These are phyloP conservation scores for Gaertneriomyces sp. DNA, from an alignment of 192 early-diverging fungal species.

Conservation along the genomic window DNA sequence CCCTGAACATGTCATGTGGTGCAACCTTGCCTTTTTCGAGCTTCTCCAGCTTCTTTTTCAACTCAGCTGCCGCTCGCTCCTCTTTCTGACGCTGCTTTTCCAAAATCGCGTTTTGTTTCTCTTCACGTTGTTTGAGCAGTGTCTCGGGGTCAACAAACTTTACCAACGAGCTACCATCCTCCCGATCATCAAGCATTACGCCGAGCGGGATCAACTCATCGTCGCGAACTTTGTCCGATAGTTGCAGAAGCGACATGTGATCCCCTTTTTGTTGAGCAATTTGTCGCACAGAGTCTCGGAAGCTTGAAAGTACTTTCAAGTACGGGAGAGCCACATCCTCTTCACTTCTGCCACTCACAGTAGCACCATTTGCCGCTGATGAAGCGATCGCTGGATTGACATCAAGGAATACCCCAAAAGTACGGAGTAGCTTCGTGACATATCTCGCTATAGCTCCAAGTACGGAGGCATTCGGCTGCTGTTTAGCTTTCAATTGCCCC, in stretches of 20 bases:
- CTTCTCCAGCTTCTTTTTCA: conserved; percentile 61
- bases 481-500: conserved; percentile 51
- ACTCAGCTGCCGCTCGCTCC: conserved; percentile 39
- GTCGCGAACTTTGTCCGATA: conserved; percentile 88
- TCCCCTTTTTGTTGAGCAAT: conserved; percentile 60
- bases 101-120: conserved; percentile 55
- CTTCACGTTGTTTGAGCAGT: conserved; percentile 45
- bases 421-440: conserved; percentile 74
- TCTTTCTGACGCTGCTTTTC: conserved; percentile 63
- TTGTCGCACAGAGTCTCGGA: conserved; percentile 83
- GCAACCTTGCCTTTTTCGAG: conserved; percentile 75
- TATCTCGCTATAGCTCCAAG: conserved; percentile 77
- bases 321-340: conserved; percentile 66
- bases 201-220: conserved; percentile 82
- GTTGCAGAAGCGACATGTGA: conserved; percentile 59
- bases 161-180: conserved; percentile 85
- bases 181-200: conserved; percentile 90
- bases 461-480: conserved; percentile 60
- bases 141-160: conserved; percentile 73
- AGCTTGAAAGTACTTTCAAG: conserved; percentile 72
- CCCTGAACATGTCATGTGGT: conserved; percentile 80
- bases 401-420: conserved; percentile 75
- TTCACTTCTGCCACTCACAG: conserved; percentile 42
- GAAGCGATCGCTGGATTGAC: conserved; percentile 63
- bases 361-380: background rate